Evolutionary conservation across 208 protist genomes (phyloP), one percentile per base, ranked within the genome.

Genomic region (Acanthamoeba divionensis): DNA sequence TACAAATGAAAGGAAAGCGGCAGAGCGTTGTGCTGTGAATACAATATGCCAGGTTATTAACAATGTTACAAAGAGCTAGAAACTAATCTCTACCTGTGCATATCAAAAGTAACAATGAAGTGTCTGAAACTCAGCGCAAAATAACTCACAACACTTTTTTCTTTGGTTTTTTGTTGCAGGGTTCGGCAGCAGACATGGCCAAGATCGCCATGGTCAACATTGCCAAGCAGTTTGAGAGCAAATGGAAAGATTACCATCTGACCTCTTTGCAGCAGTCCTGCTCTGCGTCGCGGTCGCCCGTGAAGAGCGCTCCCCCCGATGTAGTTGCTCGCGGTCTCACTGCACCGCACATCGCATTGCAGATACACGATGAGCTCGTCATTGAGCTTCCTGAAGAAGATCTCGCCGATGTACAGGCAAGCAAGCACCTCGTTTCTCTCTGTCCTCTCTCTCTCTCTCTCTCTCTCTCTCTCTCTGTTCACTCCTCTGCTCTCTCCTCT

Each of bases 121-220:
- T n/a, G n/a, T n/a, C n/a, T n/a, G n/a, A n/a, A n/a, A n/a, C n/a
- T n/a, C n/a, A n/a, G n/a, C n/a, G n/a, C n/a, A n/a, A n/a, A n/a
- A n/a, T n/a, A n/a, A n/a, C n/a, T n/a, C n/a, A n/a, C n/a, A n/a
- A n/a, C n/a, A n/a, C n/a, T n/a, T n/a, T n/a, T n/a, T n/a, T n/a
- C n/a, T n/a, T n/a, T n/a, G n/a, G n/a, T n/a, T n/a, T n/a, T n/a
- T 10, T 10, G 18, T 10, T 13, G 41, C 38, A 75, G 50, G 73
- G 73, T 3, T 83, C 73, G n/a, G 73, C 73, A 21, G 73, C 73
- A 9, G 73, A 83, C 73, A 12, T 83, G 45, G 45, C 62, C 33
- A 83, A 83, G 73, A 62, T 83, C 13, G 73, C 73, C 2, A 83
- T 83, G 73, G 62, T 83, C 38, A 83, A 83, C 73, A 83, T 83